Evolutionary conservation across 495 filamentous ascomycete species (phyloP).

Genomic region (Penicillium malachiteum): DNA sequence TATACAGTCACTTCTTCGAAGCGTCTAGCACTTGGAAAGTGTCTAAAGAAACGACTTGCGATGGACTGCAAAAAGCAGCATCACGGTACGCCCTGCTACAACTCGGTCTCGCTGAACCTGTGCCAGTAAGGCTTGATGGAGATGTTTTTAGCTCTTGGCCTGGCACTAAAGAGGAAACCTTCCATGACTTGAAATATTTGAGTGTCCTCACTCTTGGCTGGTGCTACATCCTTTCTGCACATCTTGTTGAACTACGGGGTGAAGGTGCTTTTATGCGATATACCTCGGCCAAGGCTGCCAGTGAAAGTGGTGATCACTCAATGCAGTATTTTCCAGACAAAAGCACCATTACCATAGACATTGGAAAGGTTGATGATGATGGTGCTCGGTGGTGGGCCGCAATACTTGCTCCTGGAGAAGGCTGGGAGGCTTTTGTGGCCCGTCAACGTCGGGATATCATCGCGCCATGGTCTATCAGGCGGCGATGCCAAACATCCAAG

Average conservation of each 20-base stretch:
- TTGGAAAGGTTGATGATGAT: conserved; percentile 1
- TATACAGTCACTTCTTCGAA: background rate
- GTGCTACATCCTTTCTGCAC: conserved; percentile 6
- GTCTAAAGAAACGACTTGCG: conserved; percentile 8
- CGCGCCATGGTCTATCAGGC: background rate
- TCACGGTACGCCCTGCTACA: background rate
- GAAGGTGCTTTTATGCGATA: conserved; percentile 4
- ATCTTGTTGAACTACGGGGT: conserved; percentile 3
- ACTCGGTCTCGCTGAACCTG: conserved; percentile 4
- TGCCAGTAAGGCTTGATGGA: conserved; percentile 8
- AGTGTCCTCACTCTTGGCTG: conserved; percentile 2
- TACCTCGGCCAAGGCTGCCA: too few species aligned
- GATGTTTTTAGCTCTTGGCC: conserved; percentile 6
- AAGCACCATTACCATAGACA: too few species aligned
- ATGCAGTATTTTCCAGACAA: too few species aligned
- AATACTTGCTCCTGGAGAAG: background rate
- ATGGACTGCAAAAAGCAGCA: conserved; percentile 5
- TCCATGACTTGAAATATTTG: background rate
- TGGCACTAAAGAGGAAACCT: conserved; percentile 2
- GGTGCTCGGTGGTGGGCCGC: conserved; percentile 4
- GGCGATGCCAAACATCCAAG: background rate
- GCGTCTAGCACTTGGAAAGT: conserved; percentile 13
- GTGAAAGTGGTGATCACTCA: too few species aligned
- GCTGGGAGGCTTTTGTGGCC: background rate
- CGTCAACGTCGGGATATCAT: background rate